Conservation (phyloP, 495 filamentous ascomycete genomes). For the Hypoxylon subgilvum region DNA sequence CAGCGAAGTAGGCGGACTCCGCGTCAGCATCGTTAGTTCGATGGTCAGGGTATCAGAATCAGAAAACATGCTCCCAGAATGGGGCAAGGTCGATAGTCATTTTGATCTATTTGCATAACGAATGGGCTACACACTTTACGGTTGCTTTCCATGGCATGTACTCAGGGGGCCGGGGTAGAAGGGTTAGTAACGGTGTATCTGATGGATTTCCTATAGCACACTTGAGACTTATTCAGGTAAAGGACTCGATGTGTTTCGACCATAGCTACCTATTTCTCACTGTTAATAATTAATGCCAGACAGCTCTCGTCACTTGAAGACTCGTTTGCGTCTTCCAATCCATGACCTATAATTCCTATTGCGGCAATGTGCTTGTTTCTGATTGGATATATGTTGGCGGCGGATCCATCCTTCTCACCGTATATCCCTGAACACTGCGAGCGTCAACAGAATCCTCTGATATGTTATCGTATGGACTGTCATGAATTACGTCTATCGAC, state of each 20-base stretch:
- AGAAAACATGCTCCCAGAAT: constrained; percentile 50
- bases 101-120: constrained; percentile 38
- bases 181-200: constrained; percentile 28
- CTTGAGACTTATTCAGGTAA: constrained; percentile 17
- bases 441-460: too few relatives aligned
- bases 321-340: not conserved
- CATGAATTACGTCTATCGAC: too few relatives aligned
- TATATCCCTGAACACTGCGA: not conserved
- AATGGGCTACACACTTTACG: not conserved
- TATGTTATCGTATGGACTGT: too few relatives aligned
- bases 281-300: constrained; percentile 29
- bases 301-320: not conserved
- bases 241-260: constrained; percentile 20
- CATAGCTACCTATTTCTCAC: constrained; percentile 12
- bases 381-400: constrained; percentile 14
- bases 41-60: constrained; percentile 44
- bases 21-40: constrained; percentile 51
- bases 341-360: constrained; percentile 25
- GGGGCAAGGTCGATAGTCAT: constrained; percentile 45
- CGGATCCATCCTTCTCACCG: not conserved
- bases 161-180: constrained; percentile 7
- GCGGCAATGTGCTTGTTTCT: constrained; percentile 12
- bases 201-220: constrained; percentile 34
- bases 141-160: constrained; percentile 11
- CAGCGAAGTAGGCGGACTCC: constrained; percentile 40